Base-by-base conservation (phyloP, 306 rosid species). In the Neltuma alba region DNA sequence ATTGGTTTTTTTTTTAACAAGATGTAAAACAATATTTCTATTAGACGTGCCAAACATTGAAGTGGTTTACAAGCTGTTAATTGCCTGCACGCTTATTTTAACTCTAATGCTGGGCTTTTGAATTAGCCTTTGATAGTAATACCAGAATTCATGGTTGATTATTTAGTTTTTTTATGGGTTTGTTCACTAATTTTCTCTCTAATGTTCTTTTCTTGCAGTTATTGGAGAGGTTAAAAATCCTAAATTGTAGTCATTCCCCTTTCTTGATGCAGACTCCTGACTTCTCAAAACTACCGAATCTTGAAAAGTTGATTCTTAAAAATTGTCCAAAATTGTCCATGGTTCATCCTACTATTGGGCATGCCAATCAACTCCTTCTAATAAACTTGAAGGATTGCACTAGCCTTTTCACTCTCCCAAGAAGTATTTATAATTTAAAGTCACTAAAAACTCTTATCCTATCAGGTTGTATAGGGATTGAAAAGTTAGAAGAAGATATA, bases 371-470 rank as follows among this genome's bases (percentile, higher is more conserved):
- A 14, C 36, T 88, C 27, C 58, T 80, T 33, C 3, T 72, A 4
- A 18, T 83, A 23, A 79, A 86, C 67, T 82, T 88, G 55, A 36
- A 81, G 75, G 76, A 48, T 25, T 88, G 88, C 44, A 55, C 6
- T 0, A 10, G 18, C 63, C 82, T 88, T 25, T 0, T 7, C 8
- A 63, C 12, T 2, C 85, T 88, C 23, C 88, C 89, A 30, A 76
- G 68, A 47, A 85, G 64, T 55, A 66, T 85, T 36, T 85, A 85
- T 14, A 78, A 38, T 8, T 70, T 85, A 64, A 79, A 78, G 47
- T 66, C 83, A 20, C 20, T 84, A 7, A 47, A 80, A 77, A 66
- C 25, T 2, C 80, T 80, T 40, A 84, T 76, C n/a, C 64, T 84
- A 23, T 80, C 84, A 2, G 82, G 94, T 3, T 83, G 84, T 72